These are phyloP conservation scores for Barbatosphaeria neglecta DNA, from an alignment of 495 filamentous ascomycete genomes.

Conservation along the genomic window DNA sequence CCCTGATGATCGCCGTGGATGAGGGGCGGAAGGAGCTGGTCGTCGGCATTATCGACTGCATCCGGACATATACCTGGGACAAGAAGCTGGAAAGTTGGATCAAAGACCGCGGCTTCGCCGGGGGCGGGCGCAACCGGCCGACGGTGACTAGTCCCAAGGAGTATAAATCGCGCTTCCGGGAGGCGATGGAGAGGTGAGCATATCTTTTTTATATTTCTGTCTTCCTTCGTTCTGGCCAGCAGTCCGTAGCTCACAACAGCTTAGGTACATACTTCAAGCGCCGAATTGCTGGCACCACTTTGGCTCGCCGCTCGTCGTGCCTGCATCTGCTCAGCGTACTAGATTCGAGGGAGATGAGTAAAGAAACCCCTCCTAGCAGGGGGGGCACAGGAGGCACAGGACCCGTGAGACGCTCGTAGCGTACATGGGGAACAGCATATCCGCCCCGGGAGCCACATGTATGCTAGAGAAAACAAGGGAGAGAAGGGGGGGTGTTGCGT, in stretches of 20 bases:
- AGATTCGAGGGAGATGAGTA: constrained; percentile 12
- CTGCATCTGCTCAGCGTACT: constrained; percentile 12
- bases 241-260: background rate
- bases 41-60: constrained; percentile 97
- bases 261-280: constrained; percentile 38
- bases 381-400: no score
- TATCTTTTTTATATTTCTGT: constrained; percentile 49
- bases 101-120: constrained; percentile 83
- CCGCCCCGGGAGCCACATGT: no score
- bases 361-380: no score
- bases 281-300: constrained; percentile 40
- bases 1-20: constrained; percentile 94
- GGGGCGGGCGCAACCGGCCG: constrained; percentile 74
- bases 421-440: no score
- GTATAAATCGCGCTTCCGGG: constrained; percentile 90
- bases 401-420: no score
- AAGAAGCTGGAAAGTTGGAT: constrained; percentile 99
- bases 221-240: background rate
- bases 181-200: constrained; percentile 92
- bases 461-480: no score
- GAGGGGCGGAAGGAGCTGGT: constrained; percentile 80
- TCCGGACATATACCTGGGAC: constrained; percentile 98
- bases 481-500: no score
- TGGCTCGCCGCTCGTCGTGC: constrained; percentile 5
- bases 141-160: constrained; percentile 97